phyloP scores from a whole-genome alignment of 2,329 filamentous ascomycete species.

The Talaromyces albobiverticillius region DNA sequence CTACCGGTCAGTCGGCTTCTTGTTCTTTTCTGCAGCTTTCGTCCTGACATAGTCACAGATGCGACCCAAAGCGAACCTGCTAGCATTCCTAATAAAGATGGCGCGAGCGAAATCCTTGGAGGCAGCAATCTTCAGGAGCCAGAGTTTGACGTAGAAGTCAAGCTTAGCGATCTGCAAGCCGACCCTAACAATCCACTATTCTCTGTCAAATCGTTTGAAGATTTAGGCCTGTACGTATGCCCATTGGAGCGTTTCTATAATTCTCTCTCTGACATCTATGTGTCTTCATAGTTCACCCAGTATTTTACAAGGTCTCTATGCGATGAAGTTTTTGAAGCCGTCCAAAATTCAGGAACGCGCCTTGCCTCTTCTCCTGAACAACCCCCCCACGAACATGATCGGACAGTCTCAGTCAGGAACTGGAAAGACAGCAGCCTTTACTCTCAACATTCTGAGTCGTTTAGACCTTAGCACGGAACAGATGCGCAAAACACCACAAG shows the following conservation, averaged over 20 bases:
- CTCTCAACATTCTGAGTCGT: conserved; percentile 84
- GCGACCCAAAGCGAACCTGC: conserved; percentile 14
- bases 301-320: conserved; percentile 73
- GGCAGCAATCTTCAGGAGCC: conserved; percentile 64
- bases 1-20: conserved; percentile 34
- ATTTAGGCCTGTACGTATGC: conserved; percentile 74
- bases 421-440: conserved; percentile 95
- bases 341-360: conserved; percentile 98
- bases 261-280: background rate
- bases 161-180: conserved; percentile 82
- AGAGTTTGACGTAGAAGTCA: conserved; percentile 86
- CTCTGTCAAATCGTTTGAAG: conserved; percentile 78
- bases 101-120: conserved; percentile 32
- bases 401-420: conserved; percentile 99
- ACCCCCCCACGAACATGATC: conserved; percentile 92
- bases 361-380: conserved; percentile 77
- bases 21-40: conserved; percentile 27
- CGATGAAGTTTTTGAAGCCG: conserved; percentile 87
- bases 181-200: conserved; percentile 84
- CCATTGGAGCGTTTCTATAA: background rate
- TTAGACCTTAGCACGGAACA: conserved; percentile 68
- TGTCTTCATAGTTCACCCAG: conserved; percentile 48
- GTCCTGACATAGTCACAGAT: conserved; percentile 13
- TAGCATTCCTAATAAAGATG: conserved; percentile 28
- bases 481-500: conserved; percentile 64